These are phyloP conservation scores for Umbelopsis ramanniana DNA, from an alignment of 192 early-diverging fungal genomes.

Conservation along the genomic window DNA sequence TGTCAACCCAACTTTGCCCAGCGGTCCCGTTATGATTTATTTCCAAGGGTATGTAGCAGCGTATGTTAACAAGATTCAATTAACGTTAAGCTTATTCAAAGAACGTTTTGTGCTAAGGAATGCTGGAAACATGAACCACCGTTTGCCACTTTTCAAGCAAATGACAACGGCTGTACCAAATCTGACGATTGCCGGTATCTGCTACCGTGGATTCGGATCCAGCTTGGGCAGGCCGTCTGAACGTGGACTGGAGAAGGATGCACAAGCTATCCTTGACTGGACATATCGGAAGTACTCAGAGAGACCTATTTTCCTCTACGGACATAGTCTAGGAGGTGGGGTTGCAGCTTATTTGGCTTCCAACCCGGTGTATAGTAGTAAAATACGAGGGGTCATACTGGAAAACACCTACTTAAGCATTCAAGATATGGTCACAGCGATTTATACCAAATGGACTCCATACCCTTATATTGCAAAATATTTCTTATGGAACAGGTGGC, in stretches of 20 bases:
- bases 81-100: background rate
- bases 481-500: constrained; percentile 45
- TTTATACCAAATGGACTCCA: constrained; percentile 45
- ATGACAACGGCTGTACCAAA: constrained; percentile 29
- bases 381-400: constrained; percentile 41
- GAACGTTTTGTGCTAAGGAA: constrained; percentile 8
- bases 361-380: background rate
- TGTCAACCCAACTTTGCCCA: background rate
- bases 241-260: constrained; percentile 37
- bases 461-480: constrained; percentile 42
- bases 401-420: constrained; percentile 49
- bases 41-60: constrained; percentile 43
- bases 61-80: no score
- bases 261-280: constrained; percentile 31
- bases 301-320: constrained; percentile 39
- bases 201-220: constrained; percentile 46
- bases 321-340: constrained; percentile 46
- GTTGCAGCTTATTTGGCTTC: constrained; percentile 40
- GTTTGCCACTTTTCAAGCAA: constrained; percentile 34
- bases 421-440: constrained; percentile 39
- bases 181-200: constrained; percentile 35
- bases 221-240: constrained; percentile 42
- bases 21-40: constrained; percentile 44
- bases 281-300: constrained; percentile 19
- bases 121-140: constrained; percentile 47